Evolutionary conservation across 2,329 filamentous ascomycete species (phyloP), one percentile per base, ranked within the genome.

Genomic region (Byssoonygena ceratinophila): DNA sequence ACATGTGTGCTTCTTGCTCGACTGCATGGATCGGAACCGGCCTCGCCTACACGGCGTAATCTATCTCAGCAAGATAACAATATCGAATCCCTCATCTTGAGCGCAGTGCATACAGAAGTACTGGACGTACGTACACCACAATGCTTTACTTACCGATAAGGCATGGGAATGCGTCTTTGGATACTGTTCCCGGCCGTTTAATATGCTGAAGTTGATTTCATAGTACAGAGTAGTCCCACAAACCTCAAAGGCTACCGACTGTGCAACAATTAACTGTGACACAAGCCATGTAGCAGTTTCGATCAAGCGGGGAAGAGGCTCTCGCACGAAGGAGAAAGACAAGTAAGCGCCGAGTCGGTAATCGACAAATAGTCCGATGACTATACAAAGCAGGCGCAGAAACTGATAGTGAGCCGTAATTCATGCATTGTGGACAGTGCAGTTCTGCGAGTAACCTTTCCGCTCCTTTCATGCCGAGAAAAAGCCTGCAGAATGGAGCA

Each of bases 141-240:
- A n/a, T n/a, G n/a, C n/a, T n/a, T n/a, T n/a, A n/a, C n/a, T 25
- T 23, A 14, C 12, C 2, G n/a, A 50, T 29, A 34, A 16, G 7
- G n/a, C 36, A 50, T 39, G 18, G 20, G 11, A 27, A 6, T n/a
- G 16, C 25, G 14, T 12, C 22, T 12, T 47, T 43, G 18, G 29
- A 34, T 18, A 23, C 14, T 25, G 7, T 50, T 44, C 16, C 29
- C 41, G 40, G 37, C 49, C 49, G 49, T 51, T 51, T 41, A 12
- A 44, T 51, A n/a, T 45, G 49, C 49, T 31, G 46, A 49, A 16
- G 4, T 23, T 11, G 37, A 45, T 16, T 22, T 40, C 34, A 39
- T 27, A 25, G 7, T 37, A 29, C 27, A 8, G 46, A 16, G n/a
- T n/a, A n/a, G n/a, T 8, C 8, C 36, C 23, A 20, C 12, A 29